phyloP scores from a whole-genome alignment of 306 rosid genomes.

The Nissolia schottii region DNA sequence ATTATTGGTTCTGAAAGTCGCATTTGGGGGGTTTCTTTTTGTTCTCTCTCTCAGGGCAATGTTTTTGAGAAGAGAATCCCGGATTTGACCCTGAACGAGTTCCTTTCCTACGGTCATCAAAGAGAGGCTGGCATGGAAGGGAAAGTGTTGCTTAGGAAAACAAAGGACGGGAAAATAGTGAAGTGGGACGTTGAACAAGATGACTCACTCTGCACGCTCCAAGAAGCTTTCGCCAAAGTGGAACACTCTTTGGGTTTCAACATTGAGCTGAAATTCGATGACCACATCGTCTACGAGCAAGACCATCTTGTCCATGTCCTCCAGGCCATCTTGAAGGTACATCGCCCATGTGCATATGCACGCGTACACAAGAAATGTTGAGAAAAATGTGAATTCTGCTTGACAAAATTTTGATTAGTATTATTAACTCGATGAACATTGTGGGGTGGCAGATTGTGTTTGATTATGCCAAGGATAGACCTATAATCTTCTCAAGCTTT shows the following conservation, averaged over 20 bases:
- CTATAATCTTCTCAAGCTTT: constrained; percentile 66
- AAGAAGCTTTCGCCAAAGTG: constrained; percentile 58
- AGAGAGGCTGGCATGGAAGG: constrained; percentile 45
- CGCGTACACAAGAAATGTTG: too few relatives aligned
- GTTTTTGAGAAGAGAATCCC: constrained; percentile 56
- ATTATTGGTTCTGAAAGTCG: not conserved
- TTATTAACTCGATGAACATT: not conserved
- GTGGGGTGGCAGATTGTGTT: constrained; percentile 53
- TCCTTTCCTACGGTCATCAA: constrained; percentile 70
- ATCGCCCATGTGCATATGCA: too few relatives aligned
- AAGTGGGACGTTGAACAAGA: constrained; percentile 75
- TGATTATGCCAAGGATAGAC: constrained; percentile 56
- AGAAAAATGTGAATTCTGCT: too few relatives aligned
- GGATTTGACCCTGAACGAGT: constrained; percentile 48
- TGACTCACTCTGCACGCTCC: constrained; percentile 64
- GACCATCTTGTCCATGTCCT: constrained; percentile 44
- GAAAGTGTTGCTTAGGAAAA: constrained; percentile 51
- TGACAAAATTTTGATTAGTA: too few relatives aligned
- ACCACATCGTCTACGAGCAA: constrained; percentile 47
- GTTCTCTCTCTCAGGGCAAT: too few relatives aligned
- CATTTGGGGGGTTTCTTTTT: not conserved
- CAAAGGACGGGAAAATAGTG: constrained; percentile 42
- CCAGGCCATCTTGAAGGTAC: constrained; percentile 50
- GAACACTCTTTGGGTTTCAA: constrained; percentile 62
- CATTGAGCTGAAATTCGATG: constrained; percentile 81